phyloP scores from a whole-genome alignment of 441 rosid genomes.

The Codiaeum variegatum region DNA sequence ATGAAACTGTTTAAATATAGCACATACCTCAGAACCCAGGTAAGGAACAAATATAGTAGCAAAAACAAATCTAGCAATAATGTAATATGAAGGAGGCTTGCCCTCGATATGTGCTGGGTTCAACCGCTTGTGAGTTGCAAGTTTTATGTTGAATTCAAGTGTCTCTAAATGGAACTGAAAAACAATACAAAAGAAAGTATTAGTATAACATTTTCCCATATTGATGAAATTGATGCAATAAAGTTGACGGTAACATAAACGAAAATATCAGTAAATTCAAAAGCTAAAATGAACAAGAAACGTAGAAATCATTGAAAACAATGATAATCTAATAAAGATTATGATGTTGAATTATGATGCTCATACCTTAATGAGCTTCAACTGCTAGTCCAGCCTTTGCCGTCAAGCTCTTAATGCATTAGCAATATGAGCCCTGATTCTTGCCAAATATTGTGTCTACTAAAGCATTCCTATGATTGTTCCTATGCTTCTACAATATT shows the following conservation, averaged over 20 bases:
- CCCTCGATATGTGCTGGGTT: slow-evolving; percentile 76
- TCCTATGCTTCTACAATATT: too few relatives aligned
- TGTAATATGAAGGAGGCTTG: slow-evolving; percentile 81
- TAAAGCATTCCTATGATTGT: too few relatives aligned
- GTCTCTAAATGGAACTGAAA: slow-evolving; percentile 70
- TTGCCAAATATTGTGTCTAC: too few relatives aligned
- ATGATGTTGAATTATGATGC: too few relatives aligned
- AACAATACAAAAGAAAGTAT: slow-evolving; percentile 2
- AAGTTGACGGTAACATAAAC: not conserved
- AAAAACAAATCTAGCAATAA: slow-evolving; percentile 87
- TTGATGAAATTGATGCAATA: slow-evolving; percentile 1
- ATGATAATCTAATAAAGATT: too few relatives aligned
- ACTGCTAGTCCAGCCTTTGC: too few relatives aligned
- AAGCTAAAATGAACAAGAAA: not conserved
- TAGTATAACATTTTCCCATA: not conserved
- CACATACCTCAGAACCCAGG: slow-evolving; percentile 80
- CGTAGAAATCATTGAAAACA: not conserved
- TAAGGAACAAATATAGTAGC: slow-evolving; percentile 84
- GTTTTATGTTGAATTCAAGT: slow-evolving; percentile 61
- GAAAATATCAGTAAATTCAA: not conserved
- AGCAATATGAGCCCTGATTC: too few relatives aligned
- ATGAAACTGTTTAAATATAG: not conserved
- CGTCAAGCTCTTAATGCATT: too few relatives aligned
- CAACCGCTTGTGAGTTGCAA: slow-evolving; percentile 67
- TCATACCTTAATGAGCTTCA: too few relatives aligned